These are phyloP conservation scores for Fusarium keratoplasticum DNA, from an alignment of 2,329 filamentous ascomycete genomes.

Conservation along the genomic window DNA sequence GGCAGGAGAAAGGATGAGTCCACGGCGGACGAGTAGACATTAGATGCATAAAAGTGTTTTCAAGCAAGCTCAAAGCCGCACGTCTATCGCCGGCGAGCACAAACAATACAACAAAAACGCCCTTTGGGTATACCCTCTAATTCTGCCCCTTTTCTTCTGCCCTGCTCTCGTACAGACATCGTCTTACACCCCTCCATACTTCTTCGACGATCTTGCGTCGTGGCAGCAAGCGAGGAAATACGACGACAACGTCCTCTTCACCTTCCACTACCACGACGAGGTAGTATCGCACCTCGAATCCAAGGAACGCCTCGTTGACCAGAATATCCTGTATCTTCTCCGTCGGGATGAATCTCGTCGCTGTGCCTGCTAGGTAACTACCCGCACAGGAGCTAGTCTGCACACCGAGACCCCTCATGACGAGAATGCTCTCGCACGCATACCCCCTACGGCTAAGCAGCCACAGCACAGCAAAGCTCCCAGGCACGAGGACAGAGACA, in stretches of 20 bases:
- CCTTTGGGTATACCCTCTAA: conserved; percentile 19
- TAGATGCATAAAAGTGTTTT: conserved; percentile 13
- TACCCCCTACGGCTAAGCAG: conserved; percentile 60
- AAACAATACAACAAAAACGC: conserved; percentile 5
- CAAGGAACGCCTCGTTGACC: conserved; percentile 93
- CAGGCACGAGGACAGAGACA: conserved; percentile 54
- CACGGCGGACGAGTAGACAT: conserved; percentile 38
- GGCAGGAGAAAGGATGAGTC: conserved; percentile 47
- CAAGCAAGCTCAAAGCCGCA: conserved; percentile 1
- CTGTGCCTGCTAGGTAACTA: conserved; percentile 68
- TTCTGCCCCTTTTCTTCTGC: conserved; percentile 47
- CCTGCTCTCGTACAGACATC: conserved; percentile 77
- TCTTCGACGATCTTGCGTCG: conserved; percentile 80
- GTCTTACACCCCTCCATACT: conserved; percentile 88
- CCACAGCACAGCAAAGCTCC: conserved; percentile 54
- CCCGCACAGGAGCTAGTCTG: conserved; percentile 78
- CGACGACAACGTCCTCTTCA: conserved; percentile 90
- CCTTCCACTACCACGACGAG: conserved; percentile 90
- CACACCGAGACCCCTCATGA: conserved; percentile 88
- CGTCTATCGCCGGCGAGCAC: conserved; percentile 4
- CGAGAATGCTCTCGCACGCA: conserved; percentile 84
- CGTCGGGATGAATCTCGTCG: conserved; percentile 81
- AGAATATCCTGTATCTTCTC: conserved; percentile 92
- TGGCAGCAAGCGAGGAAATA: conserved; percentile 87
- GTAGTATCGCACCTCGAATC: conserved; percentile 92